Conservation (phyloP, 257 asterid species). For the Verbascum thapsus region DNA sequence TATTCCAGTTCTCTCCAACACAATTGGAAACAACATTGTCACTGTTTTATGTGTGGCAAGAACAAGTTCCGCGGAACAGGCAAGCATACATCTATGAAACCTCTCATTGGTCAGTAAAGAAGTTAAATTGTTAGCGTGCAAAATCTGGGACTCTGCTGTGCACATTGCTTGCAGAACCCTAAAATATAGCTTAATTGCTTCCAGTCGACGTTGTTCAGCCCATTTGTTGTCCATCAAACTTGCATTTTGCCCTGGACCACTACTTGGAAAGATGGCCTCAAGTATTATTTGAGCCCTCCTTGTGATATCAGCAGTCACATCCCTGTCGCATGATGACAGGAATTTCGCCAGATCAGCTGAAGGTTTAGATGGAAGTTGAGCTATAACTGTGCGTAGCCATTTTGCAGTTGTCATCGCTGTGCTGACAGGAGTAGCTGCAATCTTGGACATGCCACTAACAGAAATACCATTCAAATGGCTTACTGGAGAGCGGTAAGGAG, state of each 20-base stretch:
- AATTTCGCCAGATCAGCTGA: slow-evolving; percentile 79
- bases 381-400: slow-evolving; percentile 87
- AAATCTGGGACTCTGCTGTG: slow-evolving; percentile 79
- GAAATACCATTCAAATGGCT: slow-evolving; percentile 47
- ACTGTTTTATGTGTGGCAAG: slow-evolving; percentile 99
- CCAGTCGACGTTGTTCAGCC: slow-evolving; percentile 96
- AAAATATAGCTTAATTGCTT: slow-evolving; percentile 86
- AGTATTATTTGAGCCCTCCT: slow-evolving; percentile 90
- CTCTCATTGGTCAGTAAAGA: slow-evolving; percentile 89
- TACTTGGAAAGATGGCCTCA: slow-evolving; percentile 90
- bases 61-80: slow-evolving; percentile 98
- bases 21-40: slow-evolving; percentile 94
- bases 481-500: slow-evolving; percentile 74
- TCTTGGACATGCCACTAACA: slow-evolving; percentile 52
- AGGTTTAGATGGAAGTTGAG: slow-evolving; percentile 89
- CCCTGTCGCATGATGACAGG: slow-evolving; percentile 79
- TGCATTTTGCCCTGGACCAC: slow-evolving; percentile 80
- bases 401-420: slow-evolving; percentile 97
- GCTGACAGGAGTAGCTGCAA: slow-evolving; percentile 91
- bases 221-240: slow-evolving; percentile 89
- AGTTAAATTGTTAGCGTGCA: slow-evolving; percentile 76
- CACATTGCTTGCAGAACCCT: slow-evolving; percentile 95
- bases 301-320: slow-evolving; percentile 76
- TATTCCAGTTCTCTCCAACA: slow-evolving; percentile 94
- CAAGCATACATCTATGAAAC: slow-evolving; percentile 98